These are phyloP conservation scores for Ophiocordyceps camponoti-rufipedis DNA, from an alignment of 2,329 filamentous ascomycete species.

Conservation along the genomic window DNA sequence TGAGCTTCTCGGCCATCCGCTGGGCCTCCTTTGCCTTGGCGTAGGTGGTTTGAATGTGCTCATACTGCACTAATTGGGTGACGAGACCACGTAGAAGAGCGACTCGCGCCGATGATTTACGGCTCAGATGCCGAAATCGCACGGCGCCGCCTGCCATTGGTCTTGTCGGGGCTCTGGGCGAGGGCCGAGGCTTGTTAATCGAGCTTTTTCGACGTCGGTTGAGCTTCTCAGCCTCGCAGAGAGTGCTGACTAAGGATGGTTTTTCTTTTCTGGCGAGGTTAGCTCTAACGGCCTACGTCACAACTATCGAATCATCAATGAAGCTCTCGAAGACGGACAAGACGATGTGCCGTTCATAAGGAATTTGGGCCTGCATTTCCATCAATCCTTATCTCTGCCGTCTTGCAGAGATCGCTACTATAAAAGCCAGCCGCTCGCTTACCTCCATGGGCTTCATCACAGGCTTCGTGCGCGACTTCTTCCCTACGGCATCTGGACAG, in stretches of 20 bases:
- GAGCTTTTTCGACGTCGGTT: constrained; percentile 6
- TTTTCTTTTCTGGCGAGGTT: too few species aligned
- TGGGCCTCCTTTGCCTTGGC: constrained; percentile 96
- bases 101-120: constrained; percentile 71
- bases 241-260: not conserved
- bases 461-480: constrained; percentile 47
- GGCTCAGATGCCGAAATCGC: constrained; percentile 79
- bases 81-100: constrained; percentile 91
- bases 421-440: not conserved
- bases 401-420: too few species aligned
- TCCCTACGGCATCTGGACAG: not conserved
- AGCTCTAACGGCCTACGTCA: too few species aligned
- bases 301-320: too few species aligned
- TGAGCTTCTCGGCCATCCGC: constrained; percentile 79
- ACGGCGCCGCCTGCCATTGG: constrained; percentile 69
- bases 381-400: too few species aligned
- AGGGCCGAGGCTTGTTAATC: too few species aligned
- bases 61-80: constrained; percentile 82
- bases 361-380: too few species aligned
- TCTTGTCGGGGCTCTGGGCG: not conserved
- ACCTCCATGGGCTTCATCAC: constrained; percentile 51
- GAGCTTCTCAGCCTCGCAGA: not conserved
- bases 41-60: constrained; percentile 89
- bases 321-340: too few species aligned
- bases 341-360: too few species aligned